Evolutionary conservation across 2,329 filamentous ascomycete genomes (phyloP).

Genomic region (Lizonia empirigonia): DNA sequence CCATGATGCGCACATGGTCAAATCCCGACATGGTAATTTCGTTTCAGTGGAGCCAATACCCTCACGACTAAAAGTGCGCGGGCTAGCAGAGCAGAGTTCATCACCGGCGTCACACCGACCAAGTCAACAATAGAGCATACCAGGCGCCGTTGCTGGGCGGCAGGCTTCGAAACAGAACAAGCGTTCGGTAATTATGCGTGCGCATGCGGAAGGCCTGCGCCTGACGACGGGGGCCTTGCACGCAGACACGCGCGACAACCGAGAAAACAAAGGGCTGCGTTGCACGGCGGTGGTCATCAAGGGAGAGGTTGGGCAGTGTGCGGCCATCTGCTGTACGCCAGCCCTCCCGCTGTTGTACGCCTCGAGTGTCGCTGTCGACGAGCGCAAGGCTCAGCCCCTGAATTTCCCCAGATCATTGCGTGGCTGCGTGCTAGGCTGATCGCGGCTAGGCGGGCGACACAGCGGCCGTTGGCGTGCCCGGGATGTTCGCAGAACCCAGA

Average conservation of each 20-base stretch:
- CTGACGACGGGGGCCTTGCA: slow-evolving; percentile 8
- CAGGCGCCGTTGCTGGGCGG: slow-evolving; percentile 7
- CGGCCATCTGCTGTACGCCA: slow-evolving; percentile 14
- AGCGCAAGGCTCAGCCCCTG: slow-evolving; percentile 35
- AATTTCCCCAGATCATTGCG: slow-evolving; percentile 47
- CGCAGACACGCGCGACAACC: slow-evolving; percentile 9
- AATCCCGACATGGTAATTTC: background rate
- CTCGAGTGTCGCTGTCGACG: slow-evolving; percentile 7
- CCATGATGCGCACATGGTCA: background rate
- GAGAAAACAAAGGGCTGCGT: slow-evolving; percentile 9
- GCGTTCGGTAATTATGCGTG: slow-evolving; percentile 12
- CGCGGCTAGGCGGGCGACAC: slow-evolving; percentile 28
- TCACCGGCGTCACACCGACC: slow-evolving; percentile 25
- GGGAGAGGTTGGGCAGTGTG: slow-evolving; percentile 2
- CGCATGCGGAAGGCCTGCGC: slow-evolving; percentile 20
- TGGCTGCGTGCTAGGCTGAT: slow-evolving; percentile 24
- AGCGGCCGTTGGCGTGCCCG: slow-evolving; percentile 32
- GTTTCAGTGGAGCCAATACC: slow-evolving; percentile 17
- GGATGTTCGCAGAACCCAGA: slow-evolving; percentile 21
- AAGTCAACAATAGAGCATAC: slow-evolving; percentile 14
- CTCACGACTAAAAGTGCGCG: slow-evolving; percentile 14
- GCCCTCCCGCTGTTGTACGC: slow-evolving; percentile 2
- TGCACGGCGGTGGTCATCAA: slow-evolving; percentile 12
- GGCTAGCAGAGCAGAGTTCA: slow-evolving; percentile 16
- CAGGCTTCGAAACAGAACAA: slow-evolving; percentile 21